Conservation (phyloP, 2,329 filamentous ascomycete genomes). For the Massarina eburnea region DNA sequence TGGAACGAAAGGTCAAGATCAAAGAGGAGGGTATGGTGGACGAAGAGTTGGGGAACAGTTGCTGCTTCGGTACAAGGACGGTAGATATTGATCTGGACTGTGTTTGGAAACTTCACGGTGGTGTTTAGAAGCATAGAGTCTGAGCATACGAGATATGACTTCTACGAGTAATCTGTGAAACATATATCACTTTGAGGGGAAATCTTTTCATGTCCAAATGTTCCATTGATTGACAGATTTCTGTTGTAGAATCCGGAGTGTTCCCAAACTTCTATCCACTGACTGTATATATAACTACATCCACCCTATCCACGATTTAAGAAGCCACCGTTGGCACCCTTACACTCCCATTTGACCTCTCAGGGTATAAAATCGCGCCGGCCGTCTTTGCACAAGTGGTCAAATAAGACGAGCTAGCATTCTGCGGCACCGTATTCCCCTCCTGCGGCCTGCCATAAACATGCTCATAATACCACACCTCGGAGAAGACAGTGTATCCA, state of each 20-base stretch:
- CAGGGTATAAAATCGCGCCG: slow-evolving; percentile 58
- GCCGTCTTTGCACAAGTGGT: slow-evolving; percentile 59
- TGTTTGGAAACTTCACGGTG: slow-evolving; percentile 33
- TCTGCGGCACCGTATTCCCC: slow-evolving; percentile 50
- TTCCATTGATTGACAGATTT: too few relatives aligned
- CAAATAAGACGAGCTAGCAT: slow-evolving; percentile 50
- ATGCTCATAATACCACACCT: slow-evolving; percentile 70
- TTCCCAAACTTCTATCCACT: too few relatives aligned
- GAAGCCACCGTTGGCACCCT: slow-evolving; percentile 30
- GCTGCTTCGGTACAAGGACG: slow-evolving; percentile 34
- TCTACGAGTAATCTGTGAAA: too few relatives aligned
- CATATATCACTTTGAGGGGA: too few relatives aligned
- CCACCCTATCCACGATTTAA: slow-evolving; percentile 5
- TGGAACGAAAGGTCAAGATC: slow-evolving; percentile 17
- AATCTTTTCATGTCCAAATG: too few relatives aligned
- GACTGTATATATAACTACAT: too few relatives aligned
- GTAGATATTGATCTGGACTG: slow-evolving; percentile 23
- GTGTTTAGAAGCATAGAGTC: slow-evolving; percentile 19
- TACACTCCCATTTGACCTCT: slow-evolving; percentile 49
- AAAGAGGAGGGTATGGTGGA: slow-evolving; percentile 8
- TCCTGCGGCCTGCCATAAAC: slow-evolving; percentile 61
- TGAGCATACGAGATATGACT: neutral
- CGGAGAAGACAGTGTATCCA: slow-evolving; percentile 59
- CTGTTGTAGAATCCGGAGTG: too few relatives aligned
- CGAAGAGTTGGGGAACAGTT: slow-evolving; percentile 29